phyloP scores from a whole-genome alignment of 495 filamentous ascomycete species.

The Neurospora sp. region DNA sequence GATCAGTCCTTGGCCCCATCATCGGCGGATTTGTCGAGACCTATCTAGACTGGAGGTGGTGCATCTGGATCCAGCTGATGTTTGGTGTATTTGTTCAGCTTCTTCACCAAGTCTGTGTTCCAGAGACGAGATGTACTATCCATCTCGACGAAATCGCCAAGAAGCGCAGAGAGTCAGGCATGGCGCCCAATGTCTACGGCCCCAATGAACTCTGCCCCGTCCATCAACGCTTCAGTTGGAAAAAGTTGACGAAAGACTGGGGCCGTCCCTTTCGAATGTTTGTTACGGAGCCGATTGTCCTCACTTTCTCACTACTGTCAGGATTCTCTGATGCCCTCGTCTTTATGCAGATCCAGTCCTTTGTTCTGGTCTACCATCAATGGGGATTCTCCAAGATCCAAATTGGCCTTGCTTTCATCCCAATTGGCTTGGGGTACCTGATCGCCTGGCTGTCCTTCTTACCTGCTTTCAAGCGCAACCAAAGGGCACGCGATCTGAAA shows the following conservation, averaged over 20 bases:
- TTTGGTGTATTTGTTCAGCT: conserved; percentile 57
- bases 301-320: conserved; percentile 58
- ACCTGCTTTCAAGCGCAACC: conserved; percentile 50
- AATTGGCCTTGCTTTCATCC: conserved; percentile 52
- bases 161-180: conserved; percentile 47
- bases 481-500: conserved; percentile 37
- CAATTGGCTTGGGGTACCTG: conserved; percentile 55
- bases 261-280: conserved; percentile 70
- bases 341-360: conserved; percentile 67
- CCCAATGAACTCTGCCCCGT: conserved; percentile 48
- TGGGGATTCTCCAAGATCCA: conserved; percentile 49
- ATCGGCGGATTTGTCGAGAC: conserved; percentile 67
- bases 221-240: conserved; percentile 38
- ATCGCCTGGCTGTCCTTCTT: conserved; percentile 55
- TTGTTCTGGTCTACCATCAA: conserved; percentile 51
- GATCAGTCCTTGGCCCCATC: conserved; percentile 67
- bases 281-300: conserved; percentile 64
- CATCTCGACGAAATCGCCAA: conserved; percentile 58
- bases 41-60: conserved; percentile 63
- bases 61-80: conserved; percentile 72
- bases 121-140: conserved; percentile 58
- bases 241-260: conserved; percentile 52
- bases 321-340: conserved; percentile 75
- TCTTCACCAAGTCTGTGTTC: conserved; percentile 55
- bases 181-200: conserved; percentile 47